Percentiles rank a stretch among this genome's conserved stretches.
Evolutionary conservation across 2,329 filamentous ascomycete species (phyloP).

Genomic region (Ophiostoma sp.): DNA sequence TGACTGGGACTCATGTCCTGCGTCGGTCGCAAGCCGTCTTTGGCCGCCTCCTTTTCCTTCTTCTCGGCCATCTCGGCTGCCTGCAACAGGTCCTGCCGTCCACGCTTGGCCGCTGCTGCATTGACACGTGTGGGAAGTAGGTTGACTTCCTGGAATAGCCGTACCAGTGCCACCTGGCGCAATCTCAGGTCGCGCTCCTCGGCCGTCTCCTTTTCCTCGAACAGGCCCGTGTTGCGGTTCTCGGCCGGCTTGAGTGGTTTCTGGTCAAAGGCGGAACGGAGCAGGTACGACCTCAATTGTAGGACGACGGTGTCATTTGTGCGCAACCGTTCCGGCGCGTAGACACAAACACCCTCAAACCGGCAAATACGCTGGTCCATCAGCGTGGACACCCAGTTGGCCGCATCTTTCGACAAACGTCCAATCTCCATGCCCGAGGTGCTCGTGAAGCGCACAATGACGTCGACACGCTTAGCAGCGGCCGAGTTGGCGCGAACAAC

Average conservation of each 20-base stretch:
- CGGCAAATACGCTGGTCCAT: constrained; percentile 86
- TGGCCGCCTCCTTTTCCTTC: constrained; percentile 58
- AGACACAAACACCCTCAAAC: constrained; percentile 87
- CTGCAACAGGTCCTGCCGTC: constrained; percentile 78
- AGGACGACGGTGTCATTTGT: constrained; percentile 95
- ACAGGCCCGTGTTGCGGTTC: constrained; percentile 72
- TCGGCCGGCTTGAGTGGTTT: constrained; percentile 61
- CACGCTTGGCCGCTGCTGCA: constrained; percentile 71
- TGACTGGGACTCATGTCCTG: constrained; percentile 5
- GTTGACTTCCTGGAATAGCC: constrained; percentile 85
- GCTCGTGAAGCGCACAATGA: constrained; percentile 90
- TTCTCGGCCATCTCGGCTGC: constrained; percentile 88
- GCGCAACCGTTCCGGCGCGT: constrained; percentile 77
- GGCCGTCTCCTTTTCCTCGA: constrained; percentile 79
- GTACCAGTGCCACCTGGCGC: constrained; percentile 84
- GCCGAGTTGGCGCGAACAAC: constrained; percentile 46
- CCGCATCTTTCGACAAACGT: constrained; percentile 79
- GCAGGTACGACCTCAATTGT: constrained; percentile 76
- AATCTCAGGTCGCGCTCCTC: constrained; percentile 83
- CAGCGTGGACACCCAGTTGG: constrained; percentile 87
- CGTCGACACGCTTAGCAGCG: constrained; percentile 71
- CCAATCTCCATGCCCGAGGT: constrained; percentile 78
- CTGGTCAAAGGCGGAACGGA: constrained; percentile 71
- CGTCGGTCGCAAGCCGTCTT: constrained; percentile 27
- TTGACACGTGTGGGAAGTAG: constrained; percentile 75